Evolutionary conservation across 2,329 filamentous ascomycete genomes (phyloP).

Genomic region (Curvularia spicifera): DNA sequence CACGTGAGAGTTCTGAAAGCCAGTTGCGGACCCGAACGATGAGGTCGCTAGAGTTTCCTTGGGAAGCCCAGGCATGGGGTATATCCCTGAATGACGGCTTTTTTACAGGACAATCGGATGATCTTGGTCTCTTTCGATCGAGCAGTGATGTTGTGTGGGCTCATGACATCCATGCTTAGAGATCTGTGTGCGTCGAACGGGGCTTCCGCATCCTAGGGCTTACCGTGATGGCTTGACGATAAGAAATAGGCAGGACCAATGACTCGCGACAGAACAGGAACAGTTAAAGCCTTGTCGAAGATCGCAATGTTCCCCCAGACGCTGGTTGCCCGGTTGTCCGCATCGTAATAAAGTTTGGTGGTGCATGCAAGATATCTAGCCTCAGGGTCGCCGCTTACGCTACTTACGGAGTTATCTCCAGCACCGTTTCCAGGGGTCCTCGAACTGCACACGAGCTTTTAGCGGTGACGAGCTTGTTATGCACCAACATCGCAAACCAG

Average conservation of each 20-base stretch:
- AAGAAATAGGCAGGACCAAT: neutral
- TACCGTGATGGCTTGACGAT: neutral
- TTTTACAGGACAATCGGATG: neutral
- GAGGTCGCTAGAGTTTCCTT: conserved; percentile 3
- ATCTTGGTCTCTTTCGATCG: neutral
- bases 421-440: neutral
- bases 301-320: neutral
- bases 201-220: neutral
- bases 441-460: neutral
- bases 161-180: neutral
- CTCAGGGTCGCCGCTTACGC: neutral
- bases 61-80: neutral
- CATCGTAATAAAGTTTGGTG: neutral
- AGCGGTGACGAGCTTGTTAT: neutral
- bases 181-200: neutral
- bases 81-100: neutral
- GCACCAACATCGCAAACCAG: neutral
- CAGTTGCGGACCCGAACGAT: neutral
- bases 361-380: neutral
- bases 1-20: neutral
- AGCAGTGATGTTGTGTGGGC: neutral
- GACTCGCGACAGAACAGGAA: neutral
- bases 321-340: neutral
- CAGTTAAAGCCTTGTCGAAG: conserved; percentile 4
- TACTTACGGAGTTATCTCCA: conserved; percentile 10